Evolutionary conservation across 1,284 basidiomycete genomes (phyloP).

Genomic region (Puccinia polysora): DNA sequence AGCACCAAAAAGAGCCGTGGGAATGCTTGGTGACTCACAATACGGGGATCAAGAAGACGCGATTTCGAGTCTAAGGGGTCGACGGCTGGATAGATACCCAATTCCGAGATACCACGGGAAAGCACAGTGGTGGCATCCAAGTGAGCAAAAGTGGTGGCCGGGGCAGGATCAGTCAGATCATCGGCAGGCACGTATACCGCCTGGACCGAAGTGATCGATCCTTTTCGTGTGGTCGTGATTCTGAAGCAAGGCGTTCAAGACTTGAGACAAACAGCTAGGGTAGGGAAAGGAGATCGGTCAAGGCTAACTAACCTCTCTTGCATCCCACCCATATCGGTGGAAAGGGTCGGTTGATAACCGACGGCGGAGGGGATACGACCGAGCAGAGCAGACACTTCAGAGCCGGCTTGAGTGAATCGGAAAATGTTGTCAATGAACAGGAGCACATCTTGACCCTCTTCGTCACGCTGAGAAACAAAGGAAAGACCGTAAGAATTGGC

Average conservation of each 20-base stretch:
- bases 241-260: slow-evolving; percentile 58
- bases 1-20: background rate
- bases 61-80: slow-evolving; percentile 99
- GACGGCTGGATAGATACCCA: slow-evolving; percentile 99
- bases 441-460: slow-evolving; percentile 99
- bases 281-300: slow-evolving; percentile 55
- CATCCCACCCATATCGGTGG: slow-evolving; percentile 99
- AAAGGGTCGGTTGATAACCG: slow-evolving; percentile 99
- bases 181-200: slow-evolving; percentile 99
- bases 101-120: slow-evolving; percentile 97
- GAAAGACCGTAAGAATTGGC: background rate
- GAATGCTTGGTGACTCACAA: slow-evolving; percentile 55
- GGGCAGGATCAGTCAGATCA: slow-evolving; percentile 99
- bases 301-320: slow-evolving; percentile 59
- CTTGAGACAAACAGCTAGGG: too few relatives aligned
- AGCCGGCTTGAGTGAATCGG: slow-evolving; percentile 99
- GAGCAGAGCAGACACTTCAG: slow-evolving; percentile 97
- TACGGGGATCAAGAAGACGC: slow-evolving; percentile 98
- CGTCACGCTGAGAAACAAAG: slow-evolving; percentile 65
- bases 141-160: slow-evolving; percentile 98
- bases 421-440: slow-evolving; percentile 99
- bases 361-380: slow-evolving; percentile 99
- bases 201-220: slow-evolving; percentile 98
- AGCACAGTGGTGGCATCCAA: slow-evolving; percentile 99
- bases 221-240: slow-evolving; percentile 99